phyloP scores from a whole-genome alignment of 2,329 filamentous ascomycete species.

The Colletotrichum incanum region DNA sequence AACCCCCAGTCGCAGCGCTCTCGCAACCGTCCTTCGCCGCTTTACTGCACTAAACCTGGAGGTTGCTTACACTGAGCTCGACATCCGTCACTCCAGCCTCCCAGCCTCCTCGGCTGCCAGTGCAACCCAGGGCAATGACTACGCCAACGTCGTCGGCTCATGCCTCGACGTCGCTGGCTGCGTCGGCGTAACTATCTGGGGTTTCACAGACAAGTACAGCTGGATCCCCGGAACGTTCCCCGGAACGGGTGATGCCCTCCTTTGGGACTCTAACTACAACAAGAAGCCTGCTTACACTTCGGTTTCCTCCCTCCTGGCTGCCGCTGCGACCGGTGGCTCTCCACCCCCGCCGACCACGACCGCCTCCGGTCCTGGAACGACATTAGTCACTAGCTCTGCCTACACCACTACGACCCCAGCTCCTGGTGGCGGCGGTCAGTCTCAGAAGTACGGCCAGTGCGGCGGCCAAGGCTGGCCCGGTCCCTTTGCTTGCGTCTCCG shows the following conservation, averaged over 20 bases:
- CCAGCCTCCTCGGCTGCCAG: constrained; percentile 64
- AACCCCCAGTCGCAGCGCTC: constrained; percentile 60
- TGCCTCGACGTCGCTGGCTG: not conserved
- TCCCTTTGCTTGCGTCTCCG: constrained; percentile 42
- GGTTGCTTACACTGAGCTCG: constrained; percentile 74
- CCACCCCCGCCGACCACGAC: not conserved
- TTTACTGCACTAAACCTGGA: constrained; percentile 69
- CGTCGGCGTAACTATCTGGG: constrained; percentile 1
- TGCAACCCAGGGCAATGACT: constrained; percentile 46
- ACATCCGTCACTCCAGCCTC: constrained; percentile 66
- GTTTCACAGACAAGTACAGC: constrained; percentile 3
- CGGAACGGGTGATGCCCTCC: constrained; percentile 58
- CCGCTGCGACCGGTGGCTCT: constrained; percentile 44
- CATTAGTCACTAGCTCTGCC: not conserved
- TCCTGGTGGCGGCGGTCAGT: constrained; percentile 26
- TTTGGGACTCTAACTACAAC: constrained; percentile 55
- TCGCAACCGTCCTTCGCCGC: constrained; percentile 62
- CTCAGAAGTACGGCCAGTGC: constrained; percentile 44
- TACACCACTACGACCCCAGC: constrained; percentile 20
- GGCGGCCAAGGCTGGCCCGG: constrained; percentile 44
- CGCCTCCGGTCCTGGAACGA: not conserved
- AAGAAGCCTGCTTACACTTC: constrained; percentile 59
- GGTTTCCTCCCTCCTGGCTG: constrained; percentile 55
- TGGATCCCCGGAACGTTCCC: constrained; percentile 56
- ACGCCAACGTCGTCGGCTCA: not conserved